Base-by-base conservation (phyloP, 371 early-diverging fungal genomes). In the Apophysomyces elegans region DNA sequence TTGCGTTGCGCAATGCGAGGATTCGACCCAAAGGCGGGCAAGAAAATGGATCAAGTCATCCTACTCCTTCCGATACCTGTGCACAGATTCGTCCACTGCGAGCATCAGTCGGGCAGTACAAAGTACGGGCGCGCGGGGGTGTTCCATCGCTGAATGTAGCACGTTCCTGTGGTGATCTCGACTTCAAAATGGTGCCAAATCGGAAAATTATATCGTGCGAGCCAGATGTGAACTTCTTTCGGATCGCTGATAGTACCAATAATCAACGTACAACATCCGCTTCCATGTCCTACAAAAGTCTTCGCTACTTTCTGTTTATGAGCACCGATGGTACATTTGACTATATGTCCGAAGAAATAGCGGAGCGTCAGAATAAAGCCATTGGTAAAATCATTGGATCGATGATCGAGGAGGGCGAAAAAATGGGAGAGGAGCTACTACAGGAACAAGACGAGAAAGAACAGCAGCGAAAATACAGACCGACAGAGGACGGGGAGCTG, bases 141-240 rank as follows among this genome's bases (percentile, higher is more conserved):
- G 64, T 78, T 9, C 86, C 84, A 7, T 87, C 87, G 2, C 71
- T 88, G 5, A 87, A 88, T 58, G 80, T 88, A 0, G 89, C 86
- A 5, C 84, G 87, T 1, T 86, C 86, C 4, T 85, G 85, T 63
- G 89, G 89, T 43, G 89, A 88, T 73, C 72, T 88, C 47, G 83
- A 86, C 56, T 88, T 87, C 65, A 88, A 88, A 57, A 76, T 88
- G 74, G 80, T 86, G 59, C 79, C 81, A 1, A 68, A 71, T 18
- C 79, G 70, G 26, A 84, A 83, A 32, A 82, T 88, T 26, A 80
- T 88, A 18, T 84, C 81, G 8, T 83, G 84, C 61, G 82, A 83
- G 58, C 86, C 89, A 1, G 89, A 88, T 65, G 83, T 88, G 12
- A 81, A 79, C 1, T 88, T 88, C 68, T 77, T 85, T 26, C 73